Base-by-base conservation (phyloP, 257 asterid genomes). In the Gentiana straminea region DNA sequence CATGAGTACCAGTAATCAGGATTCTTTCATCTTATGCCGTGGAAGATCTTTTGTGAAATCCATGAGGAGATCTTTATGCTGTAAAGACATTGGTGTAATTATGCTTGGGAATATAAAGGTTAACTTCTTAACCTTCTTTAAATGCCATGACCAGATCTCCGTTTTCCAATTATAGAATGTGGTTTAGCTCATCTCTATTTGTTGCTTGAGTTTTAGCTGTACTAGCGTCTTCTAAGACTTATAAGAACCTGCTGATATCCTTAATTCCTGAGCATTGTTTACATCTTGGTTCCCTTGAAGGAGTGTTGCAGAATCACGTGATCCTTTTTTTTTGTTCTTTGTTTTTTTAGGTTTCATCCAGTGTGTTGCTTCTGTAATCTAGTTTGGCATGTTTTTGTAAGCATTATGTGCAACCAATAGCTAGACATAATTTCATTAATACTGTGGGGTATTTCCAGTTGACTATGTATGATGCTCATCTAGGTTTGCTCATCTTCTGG, bases 401-500 rank as follows among this genome's bases (percentile, higher is more conserved):
- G 33, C 35, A 44, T 57, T 45, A 44, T 9, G 10, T 44, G 61
- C 4, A 44, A 11, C 45, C 4, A 57, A 44, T 15, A 33, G 12
- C 41, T 5, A 33, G 8, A 9, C 41, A 46, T 36, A 50, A 4
- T 5, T 35, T 5, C 15, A 13, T 15, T 60, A 8, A 10, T 5
- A 49, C 1, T 49, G 2, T 33, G 64, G 9, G 2, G 52, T 24
- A 53, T 11, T 32, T 60, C 58, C 74, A 54, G 57, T 60, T 59
- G 54, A 60, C 41, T 33, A 67, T 44, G 51, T 65, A 10, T 66
- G 64, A 52, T 62, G 65, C 41, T 72, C 67, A 46, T 79, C 58
- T 75, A 91, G 98, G 58, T 82, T 70, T 84, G 94, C 60, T 61
- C 50, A 48, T 79, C 84, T 51, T 83, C 97, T 64, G 97, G 98